Conservation (phyloP, 306 rosid species). For the Crataegus laevigata region DNA sequence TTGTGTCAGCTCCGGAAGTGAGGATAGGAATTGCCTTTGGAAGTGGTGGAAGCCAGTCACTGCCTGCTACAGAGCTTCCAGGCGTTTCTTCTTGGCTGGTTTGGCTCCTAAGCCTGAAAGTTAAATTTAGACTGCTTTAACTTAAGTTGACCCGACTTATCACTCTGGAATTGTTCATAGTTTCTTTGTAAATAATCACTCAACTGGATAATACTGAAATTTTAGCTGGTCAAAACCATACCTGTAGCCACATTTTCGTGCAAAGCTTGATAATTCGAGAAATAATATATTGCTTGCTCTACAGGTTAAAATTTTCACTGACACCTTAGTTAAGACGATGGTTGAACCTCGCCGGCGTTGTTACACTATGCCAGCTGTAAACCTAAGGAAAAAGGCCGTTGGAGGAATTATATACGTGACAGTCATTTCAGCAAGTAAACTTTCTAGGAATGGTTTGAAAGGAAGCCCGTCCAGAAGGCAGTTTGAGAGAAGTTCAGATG, state of each 20-base stretch:
- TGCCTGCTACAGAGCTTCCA: slow-evolving; percentile 95
- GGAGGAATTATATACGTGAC: slow-evolving; percentile 77
- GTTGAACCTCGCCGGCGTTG: slow-evolving; percentile 97
- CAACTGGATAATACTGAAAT: not conserved
- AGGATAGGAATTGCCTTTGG: slow-evolving; percentile 94
- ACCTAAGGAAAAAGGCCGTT: slow-evolving; percentile 65
- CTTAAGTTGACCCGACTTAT: not conserved
- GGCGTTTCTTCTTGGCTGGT: slow-evolving; percentile 97
- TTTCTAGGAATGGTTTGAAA: slow-evolving; percentile 57
- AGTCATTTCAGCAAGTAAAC: slow-evolving; percentile 72
- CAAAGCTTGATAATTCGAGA: not conserved
- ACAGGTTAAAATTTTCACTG: slow-evolving; percentile 74
- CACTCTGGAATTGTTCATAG: not conserved
- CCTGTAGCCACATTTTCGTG: not conserved
- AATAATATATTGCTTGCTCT: slow-evolving; percentile 10
- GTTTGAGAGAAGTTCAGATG: slow-evolving; percentile 45
- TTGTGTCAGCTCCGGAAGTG: slow-evolving; percentile 79
- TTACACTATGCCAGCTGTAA: slow-evolving; percentile 70
- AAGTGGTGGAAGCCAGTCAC: slow-evolving; percentile 91
- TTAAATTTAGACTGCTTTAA: not conserved
- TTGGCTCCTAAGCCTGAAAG: slow-evolving; percentile 12
- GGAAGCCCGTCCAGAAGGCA: slow-evolving; percentile 51
- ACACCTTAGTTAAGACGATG: slow-evolving; percentile 78
- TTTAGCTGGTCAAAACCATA: not conserved
- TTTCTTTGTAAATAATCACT: not conserved